Percentiles rank a stretch among this genome's conserved stretches.
phyloP scores from a whole-genome alignment of 441 rosid species.

The Arabidopsis lyrata region DNA sequence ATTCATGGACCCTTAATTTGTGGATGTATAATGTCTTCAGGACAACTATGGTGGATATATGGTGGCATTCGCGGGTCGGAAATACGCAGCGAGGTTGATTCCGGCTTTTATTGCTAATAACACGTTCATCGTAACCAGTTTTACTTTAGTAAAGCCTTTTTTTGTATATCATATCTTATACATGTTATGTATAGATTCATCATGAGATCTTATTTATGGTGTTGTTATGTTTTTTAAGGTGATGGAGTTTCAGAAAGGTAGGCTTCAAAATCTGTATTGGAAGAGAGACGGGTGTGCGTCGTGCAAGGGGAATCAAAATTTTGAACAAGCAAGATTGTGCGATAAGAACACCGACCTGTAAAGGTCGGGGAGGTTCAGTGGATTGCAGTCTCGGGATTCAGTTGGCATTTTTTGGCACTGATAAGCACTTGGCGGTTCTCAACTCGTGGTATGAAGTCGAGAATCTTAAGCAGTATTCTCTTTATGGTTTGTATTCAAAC shows the following conservation, averaged over 20 bases:
- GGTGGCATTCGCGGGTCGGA: conserved; percentile 92
- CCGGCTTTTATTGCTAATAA: conserved; percentile 81
- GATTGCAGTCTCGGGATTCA: conserved; percentile 92
- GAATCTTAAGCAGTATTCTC: conserved; percentile 83
- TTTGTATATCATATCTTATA: neutral
- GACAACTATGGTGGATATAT: conserved; percentile 74
- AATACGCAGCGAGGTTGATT: conserved; percentile 80
- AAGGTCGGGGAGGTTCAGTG: conserved; percentile 60
- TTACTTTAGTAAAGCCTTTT: conserved; percentile 64
- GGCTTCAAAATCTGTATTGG: conserved; percentile 81
- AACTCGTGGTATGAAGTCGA: conserved; percentile 93
- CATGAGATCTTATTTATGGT: neutral
- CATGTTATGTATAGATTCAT: neutral
- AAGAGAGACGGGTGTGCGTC: conserved; percentile 85
- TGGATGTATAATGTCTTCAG: conserved; percentile 45
- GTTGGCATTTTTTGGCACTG: conserved; percentile 85
- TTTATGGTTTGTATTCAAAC: conserved; percentile 73
- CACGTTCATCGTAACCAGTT: conserved; percentile 77
- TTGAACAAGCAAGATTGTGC: conserved; percentile 86
- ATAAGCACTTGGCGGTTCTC: conserved; percentile 73
- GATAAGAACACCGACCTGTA: conserved; percentile 66
- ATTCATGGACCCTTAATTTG: neutral
- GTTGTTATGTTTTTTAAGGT: conserved; percentile 48
- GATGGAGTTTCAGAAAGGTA: conserved; percentile 82
- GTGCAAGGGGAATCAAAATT: conserved; percentile 55